phyloP scores from a whole-genome alignment of 1,284 basidiomycete species.

The Cutaneotrichosporon sp. region DNA sequence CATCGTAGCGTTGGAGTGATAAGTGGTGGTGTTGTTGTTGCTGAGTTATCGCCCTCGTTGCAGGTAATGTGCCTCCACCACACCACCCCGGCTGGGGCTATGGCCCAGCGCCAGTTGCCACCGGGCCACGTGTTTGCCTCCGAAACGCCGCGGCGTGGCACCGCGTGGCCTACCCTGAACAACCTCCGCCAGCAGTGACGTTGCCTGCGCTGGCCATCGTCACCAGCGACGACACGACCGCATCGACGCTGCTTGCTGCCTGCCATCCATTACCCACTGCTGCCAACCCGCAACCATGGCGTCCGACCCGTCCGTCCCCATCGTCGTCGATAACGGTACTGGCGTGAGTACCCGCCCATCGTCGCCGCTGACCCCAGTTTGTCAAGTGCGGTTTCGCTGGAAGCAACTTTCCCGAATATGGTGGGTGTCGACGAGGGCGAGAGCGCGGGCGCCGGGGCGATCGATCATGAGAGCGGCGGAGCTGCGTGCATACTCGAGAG shows the following conservation, averaged over 20 bases:
- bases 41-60: no score
- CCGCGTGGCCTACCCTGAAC: no score
- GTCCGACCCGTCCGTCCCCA: slow-evolving; percentile 51
- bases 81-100: no score
- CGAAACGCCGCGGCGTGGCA: neutral
- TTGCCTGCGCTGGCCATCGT: neutral
- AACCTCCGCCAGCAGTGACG: neutral
- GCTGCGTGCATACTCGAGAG: neutral
- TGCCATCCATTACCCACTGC: neutral
- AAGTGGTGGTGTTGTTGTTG: no score
- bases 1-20: slow-evolving; percentile 29
- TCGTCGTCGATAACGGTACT: slow-evolving; percentile 96
- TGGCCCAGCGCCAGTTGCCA: neutral
- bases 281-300: slow-evolving; percentile 21
- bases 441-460: neutral
- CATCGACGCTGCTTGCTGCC: no score
- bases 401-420: slow-evolving; percentile 97
- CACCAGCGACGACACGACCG: no score
- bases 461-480: neutral
- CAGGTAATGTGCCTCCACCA: no score
- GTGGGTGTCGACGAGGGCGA: slow-evolving; percentile 49
- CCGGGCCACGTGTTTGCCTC: neutral
- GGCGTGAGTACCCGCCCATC: slow-evolving; percentile 61
- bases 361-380: slow-evolving; percentile 56
- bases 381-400: slow-evolving; percentile 98